These are phyloP conservation scores for Pseudocercospora cruenta DNA, from an alignment of 2,329 filamentous ascomycete genomes.

Conservation along the genomic window DNA sequence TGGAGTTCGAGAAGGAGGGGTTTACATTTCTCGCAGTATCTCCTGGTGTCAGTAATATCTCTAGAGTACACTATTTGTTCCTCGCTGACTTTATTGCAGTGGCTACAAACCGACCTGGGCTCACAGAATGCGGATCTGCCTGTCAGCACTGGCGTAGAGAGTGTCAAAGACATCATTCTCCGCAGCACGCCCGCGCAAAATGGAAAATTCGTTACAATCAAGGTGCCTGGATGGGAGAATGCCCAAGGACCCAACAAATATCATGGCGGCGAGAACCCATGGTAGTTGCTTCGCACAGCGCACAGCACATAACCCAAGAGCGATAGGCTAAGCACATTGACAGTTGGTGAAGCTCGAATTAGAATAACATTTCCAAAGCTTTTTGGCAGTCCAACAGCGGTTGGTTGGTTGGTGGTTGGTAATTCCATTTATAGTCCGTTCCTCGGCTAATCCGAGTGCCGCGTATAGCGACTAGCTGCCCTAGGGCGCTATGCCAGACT, in stretches of 20 bases:
- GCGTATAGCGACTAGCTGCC: neutral
- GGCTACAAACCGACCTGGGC: constrained; percentile 52
- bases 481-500: neutral
- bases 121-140: constrained; percentile 47
- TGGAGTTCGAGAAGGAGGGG: constrained; percentile 43
- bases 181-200: constrained; percentile 44
- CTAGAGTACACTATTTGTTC: neutral
- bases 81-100: constrained; percentile 38
- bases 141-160: constrained; percentile 44
- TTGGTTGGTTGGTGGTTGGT: too few species aligned
- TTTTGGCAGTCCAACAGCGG: neutral
- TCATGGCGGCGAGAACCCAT: constrained; percentile 17
- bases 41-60: constrained; percentile 48
- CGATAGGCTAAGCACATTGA: neutral
- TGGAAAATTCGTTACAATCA: constrained; percentile 54
- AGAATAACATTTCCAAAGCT: neutral
- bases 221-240: constrained; percentile 31
- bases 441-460: neutral
- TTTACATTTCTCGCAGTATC: constrained; percentile 49
- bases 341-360: neutral
- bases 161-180: constrained; percentile 51
- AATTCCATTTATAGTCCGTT: neutral
- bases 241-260: constrained; percentile 10
- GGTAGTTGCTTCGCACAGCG: neutral
- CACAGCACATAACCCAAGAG: neutral